Evolutionary conservation across 2,329 filamentous ascomycete species (phyloP).

Genomic region (Fonsecaea multimorphosa): DNA sequence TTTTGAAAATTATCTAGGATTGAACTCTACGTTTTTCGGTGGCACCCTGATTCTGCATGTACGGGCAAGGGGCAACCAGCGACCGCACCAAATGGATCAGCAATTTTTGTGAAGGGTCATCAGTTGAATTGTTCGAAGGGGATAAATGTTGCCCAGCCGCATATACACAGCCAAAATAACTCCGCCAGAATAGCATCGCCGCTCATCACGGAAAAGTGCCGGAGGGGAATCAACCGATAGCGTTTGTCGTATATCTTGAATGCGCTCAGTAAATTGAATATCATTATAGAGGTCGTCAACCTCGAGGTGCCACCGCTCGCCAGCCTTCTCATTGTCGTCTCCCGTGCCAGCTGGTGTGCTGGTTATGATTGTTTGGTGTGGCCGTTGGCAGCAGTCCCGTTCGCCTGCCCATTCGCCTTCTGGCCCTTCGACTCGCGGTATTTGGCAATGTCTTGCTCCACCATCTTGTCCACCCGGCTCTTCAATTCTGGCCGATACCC

Average conservation of each 20-base stretch:
- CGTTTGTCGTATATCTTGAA: not conserved
- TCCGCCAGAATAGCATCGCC: constrained; percentile 3
- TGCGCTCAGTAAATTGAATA: constrained; percentile 6
- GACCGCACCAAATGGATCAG: not conserved
- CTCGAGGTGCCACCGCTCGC: not conserved
- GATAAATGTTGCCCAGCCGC: not conserved
- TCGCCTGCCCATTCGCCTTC: constrained; percentile 38
- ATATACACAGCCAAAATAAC: constrained; percentile 8
- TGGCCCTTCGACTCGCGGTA: constrained; percentile 65
- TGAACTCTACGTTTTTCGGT: constrained; percentile 1
- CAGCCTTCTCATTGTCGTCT: not conserved
- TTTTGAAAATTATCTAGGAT: not conserved
- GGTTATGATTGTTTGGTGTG: constrained; percentile 37
- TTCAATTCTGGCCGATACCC: constrained; percentile 91
- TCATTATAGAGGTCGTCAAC: not conserved
- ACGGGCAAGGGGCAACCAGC: not conserved
- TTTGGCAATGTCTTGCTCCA: constrained; percentile 77
- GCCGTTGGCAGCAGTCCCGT: constrained; percentile 36
- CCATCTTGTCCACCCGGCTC: constrained; percentile 75
- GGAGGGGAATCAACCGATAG: constrained; percentile 1
- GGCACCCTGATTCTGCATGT: not conserved
- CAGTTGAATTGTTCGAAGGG: not conserved
- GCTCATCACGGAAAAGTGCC: constrained; percentile 1
- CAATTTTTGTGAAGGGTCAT: not conserved
- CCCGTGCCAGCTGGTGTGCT: not conserved